A percentile compares a stretch with the other conserved stretches of the same genome.
Evolutionary conservation across 768 basidiomycete species (phyloP).

Genomic region (Paxillus involutus): DNA sequence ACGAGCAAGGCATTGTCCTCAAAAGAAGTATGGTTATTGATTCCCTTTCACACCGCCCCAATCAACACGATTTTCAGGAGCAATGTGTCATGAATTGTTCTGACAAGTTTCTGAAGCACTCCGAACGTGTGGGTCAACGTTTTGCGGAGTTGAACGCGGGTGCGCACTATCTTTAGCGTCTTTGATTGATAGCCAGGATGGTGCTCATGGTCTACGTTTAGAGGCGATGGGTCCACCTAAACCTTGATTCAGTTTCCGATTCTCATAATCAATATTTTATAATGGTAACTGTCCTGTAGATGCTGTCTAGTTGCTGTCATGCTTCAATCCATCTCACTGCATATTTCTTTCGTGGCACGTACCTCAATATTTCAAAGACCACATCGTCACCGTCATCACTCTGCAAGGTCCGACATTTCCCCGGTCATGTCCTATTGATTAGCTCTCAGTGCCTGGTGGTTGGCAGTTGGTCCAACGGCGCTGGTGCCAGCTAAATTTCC

Average conservation of each 20-base stretch:
- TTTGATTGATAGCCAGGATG: background rate
- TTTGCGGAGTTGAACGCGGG: conserved; percentile 94
- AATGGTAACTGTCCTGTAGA: conserved; percentile 2
- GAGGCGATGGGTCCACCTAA: conserved; percentile 33
- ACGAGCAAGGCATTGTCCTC: conserved; percentile 90
- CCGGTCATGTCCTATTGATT: background rate
- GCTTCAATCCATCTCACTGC: background rate
- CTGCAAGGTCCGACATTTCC: background rate
- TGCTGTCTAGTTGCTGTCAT: conserved; percentile 11
- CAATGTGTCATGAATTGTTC: conserved; percentile 91
- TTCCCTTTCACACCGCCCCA: conserved; percentile 1
- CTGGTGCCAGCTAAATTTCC: background rate
- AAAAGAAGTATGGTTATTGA: conserved; percentile 69
- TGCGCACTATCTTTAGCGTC: conserved; percentile 36
- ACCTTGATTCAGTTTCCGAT: conserved; percentile 17
- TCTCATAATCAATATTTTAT: background rate
- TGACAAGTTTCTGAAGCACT: conserved; percentile 97
- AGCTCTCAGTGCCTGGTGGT: background rate
- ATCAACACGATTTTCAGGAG: conserved; percentile 51
- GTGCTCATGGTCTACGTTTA: conserved; percentile 11
- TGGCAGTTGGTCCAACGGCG: background rate
- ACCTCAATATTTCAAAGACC: too few relatives aligned
- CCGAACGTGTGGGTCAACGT: conserved; percentile 87
- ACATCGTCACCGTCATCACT: background rate
- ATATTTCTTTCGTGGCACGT: background rate